Percentiles rank a stretch among this genome's conserved stretches.
Conservation (phyloP, 1,139 yeast species). For the Magnusiomyces suaveolens region DNA sequence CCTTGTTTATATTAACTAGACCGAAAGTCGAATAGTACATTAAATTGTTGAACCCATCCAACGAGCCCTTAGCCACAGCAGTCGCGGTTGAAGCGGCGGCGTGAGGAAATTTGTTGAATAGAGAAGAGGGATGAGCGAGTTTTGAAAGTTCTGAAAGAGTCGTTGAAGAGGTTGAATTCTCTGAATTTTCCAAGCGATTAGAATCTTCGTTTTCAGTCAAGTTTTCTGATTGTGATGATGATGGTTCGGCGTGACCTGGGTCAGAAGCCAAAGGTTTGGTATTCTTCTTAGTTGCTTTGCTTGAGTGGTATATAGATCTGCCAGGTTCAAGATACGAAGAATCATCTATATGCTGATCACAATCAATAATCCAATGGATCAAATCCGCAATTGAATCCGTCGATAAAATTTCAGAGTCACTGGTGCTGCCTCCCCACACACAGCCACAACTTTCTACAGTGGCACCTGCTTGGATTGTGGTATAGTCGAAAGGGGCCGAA, state of each 20-base stretch:
- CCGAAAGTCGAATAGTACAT: slow-evolving; percentile 17
- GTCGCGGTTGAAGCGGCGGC: slow-evolving; percentile 17
- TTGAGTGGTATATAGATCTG: slow-evolving; percentile 24
- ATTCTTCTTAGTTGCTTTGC: slow-evolving; percentile 9
- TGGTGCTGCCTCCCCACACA: slow-evolving; percentile 20
- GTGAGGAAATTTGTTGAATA: background rate
- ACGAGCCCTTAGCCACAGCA: slow-evolving; percentile 22
- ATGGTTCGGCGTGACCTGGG: background rate
- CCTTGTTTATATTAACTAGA: slow-evolving; percentile 8
- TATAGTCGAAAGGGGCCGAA: slow-evolving; percentile 4
- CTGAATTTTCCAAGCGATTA: too few species aligned
- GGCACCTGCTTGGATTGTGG: slow-evolving; percentile 14
- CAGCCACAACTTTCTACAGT: slow-evolving; percentile 23
- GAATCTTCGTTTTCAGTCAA: background rate
- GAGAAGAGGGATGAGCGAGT: background rate
- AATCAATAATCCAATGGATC: slow-evolving; percentile 24
- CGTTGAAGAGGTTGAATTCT: background rate
- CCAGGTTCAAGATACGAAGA: slow-evolving; percentile 23
- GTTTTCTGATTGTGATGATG: background rate
- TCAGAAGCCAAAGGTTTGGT: background rate
- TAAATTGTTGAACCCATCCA: slow-evolving; percentile 20
- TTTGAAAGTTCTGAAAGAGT: slow-evolving; percentile 9
- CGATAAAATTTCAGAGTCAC: slow-evolving; percentile 4
- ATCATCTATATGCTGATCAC: slow-evolving; percentile 21
- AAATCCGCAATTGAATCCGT: slow-evolving; percentile 20